Base-by-base conservation (phyloP, 2,329 filamentous ascomycete genomes). In the Fusarium zealandicum region DNA sequence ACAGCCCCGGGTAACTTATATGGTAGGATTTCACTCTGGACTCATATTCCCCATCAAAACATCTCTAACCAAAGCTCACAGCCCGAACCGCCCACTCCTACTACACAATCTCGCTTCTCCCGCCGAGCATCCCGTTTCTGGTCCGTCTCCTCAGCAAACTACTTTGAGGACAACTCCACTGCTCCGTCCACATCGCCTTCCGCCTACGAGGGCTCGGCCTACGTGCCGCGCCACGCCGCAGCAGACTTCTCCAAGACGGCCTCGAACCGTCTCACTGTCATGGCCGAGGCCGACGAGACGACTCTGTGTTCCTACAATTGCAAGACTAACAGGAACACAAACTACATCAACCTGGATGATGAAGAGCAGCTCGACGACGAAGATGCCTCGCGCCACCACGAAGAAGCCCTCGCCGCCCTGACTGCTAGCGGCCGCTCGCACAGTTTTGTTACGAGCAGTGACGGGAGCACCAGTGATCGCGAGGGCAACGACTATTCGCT, bases 171-270 rank as follows among this genome's bases (percentile, higher is more conserved):
- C 17, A 31, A 41, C 39, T 33, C 49, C 9, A n/a, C 41, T 7
- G 36, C 40, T 14, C 49, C 40, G 12, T 51, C 54, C 0, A 53
- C 63, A 5, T 39, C 54, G 6, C 53, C 49, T 16, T 38, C 56
- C 31, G 7, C 42, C 6, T 52, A 46, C 20, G 46, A 51, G 17
- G 52, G 51, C 38, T 39, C 61, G 44, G 42, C 57, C 35, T 72
- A 72, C 56, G 61, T 69, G 17, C 70, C 70, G 2, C 67, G 63
- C 17, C 70, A 72, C 45, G 70, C 70, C 3, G 70, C 70, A 6
- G 51, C 65, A 22, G 69, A 69, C 60, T 72, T 72, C 39, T 57
- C 60, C 30, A 65, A 64, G 48, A 65, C 57, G n/a, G 52, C 63
- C 5, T 51, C 47, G 30, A 41, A 58, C 54, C 53, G 59, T 22